Percentiles rank a stretch among this genome's conserved stretches.
Conservation (phyloP, 2,329 filamentous ascomycete species). For the Pestalotiopsis sp. region DNA sequence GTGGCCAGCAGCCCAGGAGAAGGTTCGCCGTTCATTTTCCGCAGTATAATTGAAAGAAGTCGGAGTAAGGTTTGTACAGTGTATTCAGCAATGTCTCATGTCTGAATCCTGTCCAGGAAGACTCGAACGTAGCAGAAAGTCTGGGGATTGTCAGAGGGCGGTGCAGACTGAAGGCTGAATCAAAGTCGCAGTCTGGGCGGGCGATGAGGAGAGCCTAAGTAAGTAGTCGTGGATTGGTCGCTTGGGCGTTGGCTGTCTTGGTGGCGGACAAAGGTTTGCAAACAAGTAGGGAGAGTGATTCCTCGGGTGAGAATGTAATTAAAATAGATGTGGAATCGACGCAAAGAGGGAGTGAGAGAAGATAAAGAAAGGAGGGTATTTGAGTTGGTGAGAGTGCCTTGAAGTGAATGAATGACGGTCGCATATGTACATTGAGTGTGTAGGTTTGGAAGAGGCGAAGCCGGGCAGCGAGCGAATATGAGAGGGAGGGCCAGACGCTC, state of each 20-base stretch:
- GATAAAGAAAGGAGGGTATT: conserved; percentile 3
- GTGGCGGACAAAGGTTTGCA: background rate
- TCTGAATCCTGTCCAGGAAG: background rate
- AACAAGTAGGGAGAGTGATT: background rate
- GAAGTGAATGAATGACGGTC: conserved; percentile 5
- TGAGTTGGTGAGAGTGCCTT: background rate
- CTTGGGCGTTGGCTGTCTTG: background rate
- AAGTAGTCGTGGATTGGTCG: background rate
- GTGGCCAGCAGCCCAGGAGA: conserved; percentile 14
- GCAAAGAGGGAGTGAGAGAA: background rate
- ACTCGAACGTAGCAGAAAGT: background rate
- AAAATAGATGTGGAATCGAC: background rate
- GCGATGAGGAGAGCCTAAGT: background rate
- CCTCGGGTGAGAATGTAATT: background rate
- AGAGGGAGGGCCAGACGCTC: background rate
- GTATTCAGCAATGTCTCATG: conserved; percentile 1
- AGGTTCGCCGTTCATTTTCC: conserved; percentile 11
- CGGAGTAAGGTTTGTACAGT: background rate
- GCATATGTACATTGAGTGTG: background rate
- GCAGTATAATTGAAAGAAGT: background rate
- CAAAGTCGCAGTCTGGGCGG: background rate
- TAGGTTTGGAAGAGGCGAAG: conserved; percentile 6
- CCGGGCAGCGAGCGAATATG: background rate
- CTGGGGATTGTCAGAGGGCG: background rate
- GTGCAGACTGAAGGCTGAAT: background rate